Percentiles rank a stretch among this genome's conserved stretches.
These are phyloP conservation scores for Lasiosphaeria ovina DNA, from an alignment of 495 filamentous ascomycete species.

Conservation along the genomic window DNA sequence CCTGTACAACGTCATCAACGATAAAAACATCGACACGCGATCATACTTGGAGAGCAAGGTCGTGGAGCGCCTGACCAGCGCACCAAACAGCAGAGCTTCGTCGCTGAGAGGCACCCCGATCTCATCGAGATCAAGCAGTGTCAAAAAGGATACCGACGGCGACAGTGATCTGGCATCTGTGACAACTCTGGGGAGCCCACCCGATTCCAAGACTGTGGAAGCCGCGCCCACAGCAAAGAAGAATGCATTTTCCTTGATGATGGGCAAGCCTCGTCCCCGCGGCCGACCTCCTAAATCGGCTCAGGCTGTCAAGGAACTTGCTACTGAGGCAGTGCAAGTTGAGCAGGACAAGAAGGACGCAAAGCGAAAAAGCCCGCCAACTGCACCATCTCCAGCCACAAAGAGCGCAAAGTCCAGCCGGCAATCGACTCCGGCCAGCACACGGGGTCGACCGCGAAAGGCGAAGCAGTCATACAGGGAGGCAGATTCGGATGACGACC, in stretches of 20 bases:
- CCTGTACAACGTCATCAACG: constrained; percentile 80
- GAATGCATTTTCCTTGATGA: constrained; percentile 50
- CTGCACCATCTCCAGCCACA: constrained; percentile 28
- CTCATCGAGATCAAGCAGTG: constrained; percentile 38
- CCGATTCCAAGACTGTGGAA: constrained; percentile 13
- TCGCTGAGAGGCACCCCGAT: constrained; percentile 36
- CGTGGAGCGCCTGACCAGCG: constrained; percentile 60
- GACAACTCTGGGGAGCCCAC: constrained; percentile 14
- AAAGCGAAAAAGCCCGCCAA: constrained; percentile 47
- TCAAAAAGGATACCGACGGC: constrained; percentile 21
- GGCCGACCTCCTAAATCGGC: constrained; percentile 20
- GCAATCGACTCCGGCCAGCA: constrained; percentile 64
- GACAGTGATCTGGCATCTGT: constrained; percentile 10
- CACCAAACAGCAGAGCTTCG: constrained; percentile 35
- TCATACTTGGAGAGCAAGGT: constrained; percentile 83
- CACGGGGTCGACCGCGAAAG: constrained; percentile 41
- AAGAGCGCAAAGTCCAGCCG: constrained; percentile 75
- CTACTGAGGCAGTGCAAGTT: constrained; percentile 11
- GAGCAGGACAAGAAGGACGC: constrained; percentile 26
- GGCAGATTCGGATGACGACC: constrained; percentile 63
- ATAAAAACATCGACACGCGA: constrained; percentile 67
- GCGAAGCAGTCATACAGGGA: constrained; percentile 45
- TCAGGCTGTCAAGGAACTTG: background rate
- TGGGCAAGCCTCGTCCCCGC: constrained; percentile 39
- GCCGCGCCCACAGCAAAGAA: constrained; percentile 18